phyloP scores from a whole-genome alignment of 352 stramenopile species.

The Pythium pyrilobum region DNA sequence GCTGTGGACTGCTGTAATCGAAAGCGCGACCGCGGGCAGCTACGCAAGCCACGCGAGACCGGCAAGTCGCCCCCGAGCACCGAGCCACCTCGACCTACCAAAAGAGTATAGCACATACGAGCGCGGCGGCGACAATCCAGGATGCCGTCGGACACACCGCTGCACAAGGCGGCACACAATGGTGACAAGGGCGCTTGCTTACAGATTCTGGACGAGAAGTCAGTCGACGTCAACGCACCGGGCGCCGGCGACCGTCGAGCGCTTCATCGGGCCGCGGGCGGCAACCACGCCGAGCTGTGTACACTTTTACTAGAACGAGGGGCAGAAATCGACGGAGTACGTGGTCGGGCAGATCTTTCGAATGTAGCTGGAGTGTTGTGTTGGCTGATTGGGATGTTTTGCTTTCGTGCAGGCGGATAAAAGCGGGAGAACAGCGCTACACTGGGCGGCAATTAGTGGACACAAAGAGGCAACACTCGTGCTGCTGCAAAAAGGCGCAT shows the following conservation, averaged over 20 bases:
- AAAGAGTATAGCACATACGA: no score
- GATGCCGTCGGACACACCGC: constrained; percentile 86
- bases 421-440: constrained; percentile 87
- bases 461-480: constrained; percentile 89
- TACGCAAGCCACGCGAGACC: no score
- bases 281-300: constrained; percentile 87
- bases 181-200: constrained; percentile 85
- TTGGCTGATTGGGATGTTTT: neutral
- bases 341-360: neutral
- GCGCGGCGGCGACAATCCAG: neutral
- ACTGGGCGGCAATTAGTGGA: constrained; percentile 91
- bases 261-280: constrained; percentile 82
- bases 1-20: no score
- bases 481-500: constrained; percentile 77
- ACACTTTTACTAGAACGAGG: constrained; percentile 83
- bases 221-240: constrained; percentile 83
- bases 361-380: no score
- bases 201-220: constrained; percentile 85
- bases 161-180: constrained; percentile 90
- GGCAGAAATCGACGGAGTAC: constrained; percentile 81
- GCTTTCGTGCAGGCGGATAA: constrained; percentile 73
- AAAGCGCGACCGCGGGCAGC: no score
- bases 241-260: constrained; percentile 83
- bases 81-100: no score
- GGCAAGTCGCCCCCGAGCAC: neutral